Evolutionary conservation across 1,139 yeast genomes (phyloP).

Genomic region (Oligophagozyma castellii): DNA sequence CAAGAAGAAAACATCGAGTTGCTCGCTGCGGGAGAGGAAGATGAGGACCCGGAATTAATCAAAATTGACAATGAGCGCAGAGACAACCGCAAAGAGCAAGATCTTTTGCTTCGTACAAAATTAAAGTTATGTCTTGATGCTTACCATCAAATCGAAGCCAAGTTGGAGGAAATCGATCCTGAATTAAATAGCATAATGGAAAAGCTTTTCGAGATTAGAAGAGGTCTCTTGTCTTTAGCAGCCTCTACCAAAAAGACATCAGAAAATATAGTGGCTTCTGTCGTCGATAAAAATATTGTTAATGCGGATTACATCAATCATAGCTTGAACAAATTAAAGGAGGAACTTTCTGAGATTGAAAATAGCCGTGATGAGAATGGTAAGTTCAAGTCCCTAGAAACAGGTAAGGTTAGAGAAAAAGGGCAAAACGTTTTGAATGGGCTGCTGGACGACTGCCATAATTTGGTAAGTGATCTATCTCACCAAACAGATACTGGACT

Average conservation of each 20-base stretch:
- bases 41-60: constrained; percentile 14
- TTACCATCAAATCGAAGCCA: constrained; percentile 37
- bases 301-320: constrained; percentile 13
- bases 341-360: constrained; percentile 31
- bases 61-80: constrained; percentile 19
- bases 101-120: constrained; percentile 42
- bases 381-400: constrained; percentile 29
- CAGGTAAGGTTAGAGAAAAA: constrained; percentile 24
- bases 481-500: constrained; percentile 35
- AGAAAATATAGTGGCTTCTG: constrained; percentile 3
- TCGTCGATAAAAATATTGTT: constrained; percentile 6
- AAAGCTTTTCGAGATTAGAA: constrained; percentile 38
- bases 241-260: constrained; percentile 24
- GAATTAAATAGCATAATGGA: constrained; percentile 40
- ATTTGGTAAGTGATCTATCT: constrained; percentile 58
- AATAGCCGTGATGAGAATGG: constrained; percentile 32
- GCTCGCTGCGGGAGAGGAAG: constrained; percentile 10
- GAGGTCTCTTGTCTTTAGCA: constrained; percentile 37
- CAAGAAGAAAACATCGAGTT: constrained; percentile 24
- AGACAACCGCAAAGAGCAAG: constrained; percentile 38
- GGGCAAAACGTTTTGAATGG: constrained; percentile 63
- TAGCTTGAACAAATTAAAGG: constrained; percentile 26
- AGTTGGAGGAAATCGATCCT: constrained; percentile 43
- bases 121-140: constrained; percentile 43
- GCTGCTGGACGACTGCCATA: constrained; percentile 68